Base-by-base conservation (phyloP, 768 basidiomycete genomes). In the Lentinula sp. region DNA sequence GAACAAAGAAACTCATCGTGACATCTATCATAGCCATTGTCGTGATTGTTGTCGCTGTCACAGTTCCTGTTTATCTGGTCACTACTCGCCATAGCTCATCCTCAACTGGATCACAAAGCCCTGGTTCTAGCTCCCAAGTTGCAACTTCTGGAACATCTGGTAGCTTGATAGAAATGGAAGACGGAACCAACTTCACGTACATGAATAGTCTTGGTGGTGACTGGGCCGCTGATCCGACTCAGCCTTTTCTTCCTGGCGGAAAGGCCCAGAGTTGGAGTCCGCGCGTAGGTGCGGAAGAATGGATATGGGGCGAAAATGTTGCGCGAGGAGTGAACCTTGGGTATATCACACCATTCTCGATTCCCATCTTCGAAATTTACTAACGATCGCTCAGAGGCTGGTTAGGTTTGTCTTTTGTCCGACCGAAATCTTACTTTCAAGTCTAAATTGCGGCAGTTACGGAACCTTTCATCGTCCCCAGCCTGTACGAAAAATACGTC, bases 101-200 rank as follows among this genome's bases (percentile, higher is more conserved):
- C 6, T 32, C 46, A 4, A 4, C 60, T n/a, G 51, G 46, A 41
- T 64, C 68, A 3, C 62, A 68, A 9, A 61, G 60, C 9, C 52
- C 62, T 16, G 60, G 56, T 23, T 66, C 71, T 41, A 50, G 62
- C 37, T 62, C 68, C 3, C 37, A 48, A 48, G 32, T 9, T 13
- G 13, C 33, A 12, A 78, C 74, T 9, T 76, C 79, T 4, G 93
- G 93, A 16, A 81, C 76, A 20, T 79, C 84, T 61, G 93, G 93
- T 12, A 88, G 83, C 60, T 74, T 76, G 13, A 76, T 94, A 48
- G 86, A 81, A 2, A 79, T 81, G 67, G 90, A 86, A 2, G 86
- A 94, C 67, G 94, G 94, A 9, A 79, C 85, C 4, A 88, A 80
- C 2, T 90, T 93, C 75, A 87, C 79, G 0, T 98, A 97, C 73